A percentile compares a stretch with the other conserved stretches of the same genome.
Conservation (phyloP, 257 asterid genomes). For the Dorcoceras hygrometricum region DNA sequence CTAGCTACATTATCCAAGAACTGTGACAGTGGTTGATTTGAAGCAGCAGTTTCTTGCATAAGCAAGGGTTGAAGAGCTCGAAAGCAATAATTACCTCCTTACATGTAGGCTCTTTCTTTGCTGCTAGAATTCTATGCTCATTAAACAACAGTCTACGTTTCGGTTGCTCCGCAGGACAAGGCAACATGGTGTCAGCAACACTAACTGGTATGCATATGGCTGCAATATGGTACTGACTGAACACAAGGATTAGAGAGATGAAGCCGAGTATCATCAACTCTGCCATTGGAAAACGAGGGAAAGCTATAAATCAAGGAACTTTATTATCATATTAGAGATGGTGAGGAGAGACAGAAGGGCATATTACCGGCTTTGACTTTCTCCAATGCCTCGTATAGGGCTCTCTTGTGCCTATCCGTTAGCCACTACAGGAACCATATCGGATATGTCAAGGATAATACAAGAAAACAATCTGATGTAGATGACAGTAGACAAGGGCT, state of each 20-base stretch:
- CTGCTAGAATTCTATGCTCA: conserved; percentile 45
- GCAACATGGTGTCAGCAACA: conserved; percentile 42
- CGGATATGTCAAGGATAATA: neutral
- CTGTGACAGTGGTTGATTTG: neutral
- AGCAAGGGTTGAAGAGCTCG: neutral
- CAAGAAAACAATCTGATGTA: neutral
- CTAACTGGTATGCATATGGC: conserved; percentile 36
- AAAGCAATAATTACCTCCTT: neutral
- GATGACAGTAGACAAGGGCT: neutral
- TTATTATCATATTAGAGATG: neutral
- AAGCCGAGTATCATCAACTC: conserved; percentile 57
- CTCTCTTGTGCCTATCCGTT: conserved; percentile 19
- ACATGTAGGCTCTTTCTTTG: conserved; percentile 21
- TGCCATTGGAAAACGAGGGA: conserved; percentile 19
- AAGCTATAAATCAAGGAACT: neutral
- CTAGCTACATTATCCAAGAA: neutral
- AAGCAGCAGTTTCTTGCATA: neutral
- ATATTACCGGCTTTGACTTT: conserved; percentile 22
- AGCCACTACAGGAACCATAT: conserved; percentile 10
- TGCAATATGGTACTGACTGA: conserved; percentile 42
- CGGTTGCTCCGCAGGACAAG: conserved; percentile 37
- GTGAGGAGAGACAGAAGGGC: neutral
- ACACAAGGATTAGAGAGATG: conserved; percentile 43
- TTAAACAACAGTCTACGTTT: conserved; percentile 65
- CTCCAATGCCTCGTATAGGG: conserved; percentile 23